phyloP scores from a whole-genome alignment of 2,329 filamentous ascomycete species.

The Fusarium penzigii region DNA sequence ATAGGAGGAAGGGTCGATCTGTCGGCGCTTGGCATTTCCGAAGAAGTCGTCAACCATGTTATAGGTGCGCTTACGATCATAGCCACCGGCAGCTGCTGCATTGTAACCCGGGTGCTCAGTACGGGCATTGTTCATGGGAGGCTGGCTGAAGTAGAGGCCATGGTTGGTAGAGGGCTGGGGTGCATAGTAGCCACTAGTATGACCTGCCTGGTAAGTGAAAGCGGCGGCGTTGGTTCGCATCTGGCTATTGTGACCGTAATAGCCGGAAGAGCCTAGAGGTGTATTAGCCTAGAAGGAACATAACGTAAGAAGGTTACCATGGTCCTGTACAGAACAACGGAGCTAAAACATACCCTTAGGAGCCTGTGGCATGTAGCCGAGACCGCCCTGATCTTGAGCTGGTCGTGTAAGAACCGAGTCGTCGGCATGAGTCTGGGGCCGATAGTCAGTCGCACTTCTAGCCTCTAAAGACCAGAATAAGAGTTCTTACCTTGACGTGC shows the following conservation, averaged over 20 bases:
- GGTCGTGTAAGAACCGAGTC: conserved; percentile 73
- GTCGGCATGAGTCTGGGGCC: conserved; percentile 77
- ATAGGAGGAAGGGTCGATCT: conserved; percentile 88
- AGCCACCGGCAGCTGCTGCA: conserved; percentile 48
- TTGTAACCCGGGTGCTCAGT: conserved; percentile 67
- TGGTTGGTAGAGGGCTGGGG: conserved; percentile 58
- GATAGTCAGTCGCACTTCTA: conserved; percentile 21
- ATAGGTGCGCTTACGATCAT: conserved; percentile 79
- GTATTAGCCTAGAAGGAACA: conserved; percentile 43
- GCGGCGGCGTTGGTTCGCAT: conserved; percentile 58
- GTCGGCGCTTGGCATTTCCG: conserved; percentile 85
- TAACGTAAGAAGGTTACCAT: conserved; percentile 22
- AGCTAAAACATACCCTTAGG: conserved; percentile 51
- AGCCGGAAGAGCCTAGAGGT: conserved; percentile 53
- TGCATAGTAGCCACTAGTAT: conserved; percentile 57
- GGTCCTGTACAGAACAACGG: conserved; percentile 8
- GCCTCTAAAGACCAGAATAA: background rate
- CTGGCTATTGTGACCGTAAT: conserved; percentile 66
- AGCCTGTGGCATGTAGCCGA: conserved; percentile 56
- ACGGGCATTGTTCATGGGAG: conserved; percentile 55
- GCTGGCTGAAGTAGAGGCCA: conserved; percentile 77
- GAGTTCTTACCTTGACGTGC: conserved; percentile 75
- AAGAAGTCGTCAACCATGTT: conserved; percentile 95
- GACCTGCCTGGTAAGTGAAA: conserved; percentile 59
- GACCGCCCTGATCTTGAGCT: conserved; percentile 52